phyloP scores from a whole-genome alignment of 495 filamentous ascomycete genomes.

The Aspergillus bridgeri region DNA sequence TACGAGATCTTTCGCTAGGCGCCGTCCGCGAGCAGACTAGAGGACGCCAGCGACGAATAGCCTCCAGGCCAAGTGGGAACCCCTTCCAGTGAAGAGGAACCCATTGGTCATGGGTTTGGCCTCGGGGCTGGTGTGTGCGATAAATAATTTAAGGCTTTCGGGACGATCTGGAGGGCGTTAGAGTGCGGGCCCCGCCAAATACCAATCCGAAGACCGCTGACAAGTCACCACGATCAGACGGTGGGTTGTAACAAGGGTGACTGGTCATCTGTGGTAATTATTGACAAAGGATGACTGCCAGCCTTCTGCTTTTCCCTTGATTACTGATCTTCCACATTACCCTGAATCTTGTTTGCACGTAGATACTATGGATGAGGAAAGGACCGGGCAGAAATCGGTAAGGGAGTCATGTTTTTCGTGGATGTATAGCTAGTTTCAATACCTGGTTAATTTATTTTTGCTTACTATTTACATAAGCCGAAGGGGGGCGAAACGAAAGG shows the following conservation, averaged over 20 bases:
- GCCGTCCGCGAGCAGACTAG: constrained; percentile 11
- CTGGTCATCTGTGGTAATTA: constrained; percentile 13
- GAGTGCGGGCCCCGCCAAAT: constrained; percentile 16
- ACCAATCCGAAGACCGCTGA: constrained; percentile 10
- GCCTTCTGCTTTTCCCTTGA: not conserved
- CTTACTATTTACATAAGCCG: not conserved
- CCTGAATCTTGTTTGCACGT: not conserved
- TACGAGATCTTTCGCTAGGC: constrained; percentile 18
- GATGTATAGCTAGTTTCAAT: not conserved
- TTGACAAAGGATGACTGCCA: not conserved
- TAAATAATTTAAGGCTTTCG: constrained; percentile 21
- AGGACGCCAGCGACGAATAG: constrained; percentile 20
- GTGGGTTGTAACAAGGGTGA: constrained; percentile 8
- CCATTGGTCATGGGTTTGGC: constrained; percentile 10
- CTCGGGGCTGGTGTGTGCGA: constrained; percentile 13
- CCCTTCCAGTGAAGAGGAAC: constrained; percentile 5
- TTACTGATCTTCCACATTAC: not conserved
- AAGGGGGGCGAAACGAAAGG: not conserved
- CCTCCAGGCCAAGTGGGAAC: constrained; percentile 17
- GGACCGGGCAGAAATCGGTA: not conserved
- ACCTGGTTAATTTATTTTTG: not conserved
- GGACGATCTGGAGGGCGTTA: constrained; percentile 28
- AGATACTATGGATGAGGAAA: not conserved
- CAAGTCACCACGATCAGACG: constrained; percentile 19
- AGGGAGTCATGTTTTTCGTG: not conserved